Evolutionary conservation across 2,329 filamentous ascomycete genomes (phyloP).

Genomic region (Phialemoniopsis sp.): DNA sequence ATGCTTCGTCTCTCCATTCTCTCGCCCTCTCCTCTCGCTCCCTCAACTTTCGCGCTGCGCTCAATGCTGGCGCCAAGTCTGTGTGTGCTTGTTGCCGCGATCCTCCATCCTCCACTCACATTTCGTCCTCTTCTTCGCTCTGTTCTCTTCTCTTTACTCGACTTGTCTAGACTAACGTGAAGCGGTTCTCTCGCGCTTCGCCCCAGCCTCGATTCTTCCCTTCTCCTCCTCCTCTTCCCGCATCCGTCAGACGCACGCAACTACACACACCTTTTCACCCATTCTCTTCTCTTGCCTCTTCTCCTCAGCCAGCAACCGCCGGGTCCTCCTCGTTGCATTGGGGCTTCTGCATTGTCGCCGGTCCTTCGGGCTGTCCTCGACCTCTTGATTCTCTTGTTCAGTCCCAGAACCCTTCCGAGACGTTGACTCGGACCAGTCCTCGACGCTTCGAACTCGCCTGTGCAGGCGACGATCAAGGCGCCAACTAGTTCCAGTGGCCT

Average conservation of each 20-base stretch:
- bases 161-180: conserved; percentile 3
- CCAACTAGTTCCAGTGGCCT: conserved; percentile 7
- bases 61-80: neutral
- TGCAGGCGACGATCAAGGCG: too few relatives aligned
- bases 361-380: too few relatives aligned
- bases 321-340: too few relatives aligned
- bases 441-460: too few relatives aligned
- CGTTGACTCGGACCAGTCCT: too few relatives aligned
- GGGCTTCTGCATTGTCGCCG: too few relatives aligned
- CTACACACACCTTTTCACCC: neutral
- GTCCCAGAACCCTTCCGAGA: too few relatives aligned
- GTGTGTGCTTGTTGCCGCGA: neutral
- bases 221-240: conserved; percentile 6
- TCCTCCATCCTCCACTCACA: conserved; percentile 1
- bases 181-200: too few relatives aligned
- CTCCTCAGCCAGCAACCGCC: too few relatives aligned
- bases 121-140: neutral
- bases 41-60: conserved; percentile 1
- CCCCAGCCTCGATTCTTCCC: neutral
- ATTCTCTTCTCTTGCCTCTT: conserved; percentile 1
- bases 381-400: too few relatives aligned
- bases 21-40: conserved; percentile 10
- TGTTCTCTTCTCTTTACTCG: neutral
- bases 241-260: conserved; percentile 1
- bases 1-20: conserved; percentile 11